Evolutionary conservation across 1,139 yeast genomes (phyloP).

Genomic region (Saccharomyces pastorianus): DNA sequence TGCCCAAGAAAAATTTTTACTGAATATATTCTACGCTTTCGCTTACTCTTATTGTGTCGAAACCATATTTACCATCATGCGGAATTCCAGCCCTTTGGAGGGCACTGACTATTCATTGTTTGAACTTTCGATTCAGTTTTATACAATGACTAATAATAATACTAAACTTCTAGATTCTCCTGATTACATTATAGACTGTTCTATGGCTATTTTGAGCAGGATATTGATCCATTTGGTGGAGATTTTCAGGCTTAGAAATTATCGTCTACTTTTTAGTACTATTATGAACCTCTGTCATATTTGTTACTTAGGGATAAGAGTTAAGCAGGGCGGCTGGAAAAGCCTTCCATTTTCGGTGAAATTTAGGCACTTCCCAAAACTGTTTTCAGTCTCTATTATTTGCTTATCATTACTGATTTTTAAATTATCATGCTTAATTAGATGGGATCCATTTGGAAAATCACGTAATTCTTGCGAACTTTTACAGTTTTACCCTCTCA

Average conservation of each 20-base stretch:
- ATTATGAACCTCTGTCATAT: constrained; percentile 18
- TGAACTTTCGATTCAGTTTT: constrained; percentile 25
- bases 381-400: constrained; percentile 18
- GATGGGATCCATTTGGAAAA: constrained; percentile 16
- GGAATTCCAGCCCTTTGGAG: constrained; percentile 20
- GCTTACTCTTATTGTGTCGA: constrained; percentile 26
- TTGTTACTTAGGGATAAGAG: constrained; percentile 9
- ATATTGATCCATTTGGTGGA: constrained; percentile 26
- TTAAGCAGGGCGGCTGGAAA: constrained; percentile 8
- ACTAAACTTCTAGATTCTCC: constrained; percentile 4
- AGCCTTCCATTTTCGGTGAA: constrained; percentile 14
- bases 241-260: constrained; percentile 15
- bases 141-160: constrained; percentile 10
- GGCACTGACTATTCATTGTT: constrained; percentile 26
- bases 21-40: constrained; percentile 7
- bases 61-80: constrained; percentile 20
- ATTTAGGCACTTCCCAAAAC: constrained; percentile 21
- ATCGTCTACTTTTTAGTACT: constrained; percentile 19
- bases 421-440: constrained; percentile 18
- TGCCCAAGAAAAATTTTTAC: background rate
- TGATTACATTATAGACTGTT: constrained; percentile 18
- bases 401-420: constrained; percentile 17
- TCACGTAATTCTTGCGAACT: constrained; percentile 12
- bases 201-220: constrained; percentile 21
- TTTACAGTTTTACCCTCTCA: constrained; percentile 24